These are phyloP conservation scores for Yamadazyma takamatsuzukensis DNA, from an alignment of 805 yeast species.

Conservation along the genomic window DNA sequence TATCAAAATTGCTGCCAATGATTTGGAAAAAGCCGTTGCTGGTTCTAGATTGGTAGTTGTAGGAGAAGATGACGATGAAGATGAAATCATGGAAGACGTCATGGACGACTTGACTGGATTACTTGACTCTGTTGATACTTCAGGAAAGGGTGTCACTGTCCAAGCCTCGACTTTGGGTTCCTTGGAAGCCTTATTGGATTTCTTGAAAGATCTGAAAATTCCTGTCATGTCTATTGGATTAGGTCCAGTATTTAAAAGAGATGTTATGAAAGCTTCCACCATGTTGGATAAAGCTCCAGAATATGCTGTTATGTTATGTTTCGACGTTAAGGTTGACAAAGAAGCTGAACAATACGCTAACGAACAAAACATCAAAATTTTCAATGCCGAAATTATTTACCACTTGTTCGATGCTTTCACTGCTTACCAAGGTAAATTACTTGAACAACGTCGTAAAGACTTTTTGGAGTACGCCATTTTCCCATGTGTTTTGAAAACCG, in stretches of 20 bases:
- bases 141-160: conserved; percentile 96
- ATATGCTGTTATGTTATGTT: conserved; percentile 95
- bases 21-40: conserved; percentile 97
- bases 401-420: conserved; percentile 94
- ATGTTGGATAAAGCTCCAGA: conserved; percentile 97
- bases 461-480: conserved; percentile 83
- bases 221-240: conserved; percentile 98
- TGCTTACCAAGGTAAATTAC: conserved; percentile 81
- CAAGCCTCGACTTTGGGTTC: conserved; percentile 99
- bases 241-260: conserved; percentile 98
- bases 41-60: conserved; percentile 95
- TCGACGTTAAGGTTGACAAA: conserved; percentile 94
- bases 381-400: conserved; percentile 94
- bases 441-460: conserved; percentile 88
- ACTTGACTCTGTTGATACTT: conserved; percentile 88
- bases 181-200: conserved; percentile 91
- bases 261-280: conserved; percentile 94
- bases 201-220: conserved; percentile 97
- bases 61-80: conserved; percentile 97
- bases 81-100: conserved; percentile 94
- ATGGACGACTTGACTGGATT: conserved; percentile 97
- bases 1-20: conserved; percentile 97
- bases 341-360: conserved; percentile 98
- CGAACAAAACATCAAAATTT: conserved; percentile 86
- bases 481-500: conserved; percentile 92